Conservation (phyloP, 495 filamentous ascomycete species). For the Talaromyces stipitatus region DNA sequence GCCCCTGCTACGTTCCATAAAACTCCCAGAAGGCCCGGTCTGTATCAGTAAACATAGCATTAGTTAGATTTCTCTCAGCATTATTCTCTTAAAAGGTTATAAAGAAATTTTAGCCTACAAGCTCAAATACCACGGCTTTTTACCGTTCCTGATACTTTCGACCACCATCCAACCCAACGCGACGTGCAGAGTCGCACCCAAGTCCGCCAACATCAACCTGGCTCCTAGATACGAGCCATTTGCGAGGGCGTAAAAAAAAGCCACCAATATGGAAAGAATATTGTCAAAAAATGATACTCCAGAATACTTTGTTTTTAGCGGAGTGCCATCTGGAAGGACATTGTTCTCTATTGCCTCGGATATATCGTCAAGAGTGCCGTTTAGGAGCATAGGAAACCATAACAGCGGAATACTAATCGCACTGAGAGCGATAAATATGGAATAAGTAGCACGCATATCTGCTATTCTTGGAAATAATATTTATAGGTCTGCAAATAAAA, state of each 20-base stretch:
- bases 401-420: not conserved
- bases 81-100: too few species aligned
- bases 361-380: not conserved
- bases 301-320: not conserved
- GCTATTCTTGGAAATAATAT: too few species aligned
- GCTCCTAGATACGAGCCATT: not conserved
- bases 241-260: not conserved
- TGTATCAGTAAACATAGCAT: not conserved
- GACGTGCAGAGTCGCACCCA: not conserved
- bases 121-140: not conserved
- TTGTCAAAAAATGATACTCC: not conserved
- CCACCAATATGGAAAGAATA: not conserved
- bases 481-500: not conserved
- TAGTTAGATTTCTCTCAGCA: too few species aligned
- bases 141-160: not conserved
- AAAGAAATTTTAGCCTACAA: too few species aligned
- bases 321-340: not conserved
- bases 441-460: too few species aligned
- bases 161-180: not conserved
- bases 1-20: not conserved
- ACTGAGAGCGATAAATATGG: too few species aligned
- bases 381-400: not conserved
- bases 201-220: not conserved
- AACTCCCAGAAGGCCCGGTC: not conserved
- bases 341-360: not conserved